These are phyloP conservation scores for Wakefieldia striispora DNA, from an alignment of 768 basidiomycete genomes.

Conservation along the genomic window DNA sequence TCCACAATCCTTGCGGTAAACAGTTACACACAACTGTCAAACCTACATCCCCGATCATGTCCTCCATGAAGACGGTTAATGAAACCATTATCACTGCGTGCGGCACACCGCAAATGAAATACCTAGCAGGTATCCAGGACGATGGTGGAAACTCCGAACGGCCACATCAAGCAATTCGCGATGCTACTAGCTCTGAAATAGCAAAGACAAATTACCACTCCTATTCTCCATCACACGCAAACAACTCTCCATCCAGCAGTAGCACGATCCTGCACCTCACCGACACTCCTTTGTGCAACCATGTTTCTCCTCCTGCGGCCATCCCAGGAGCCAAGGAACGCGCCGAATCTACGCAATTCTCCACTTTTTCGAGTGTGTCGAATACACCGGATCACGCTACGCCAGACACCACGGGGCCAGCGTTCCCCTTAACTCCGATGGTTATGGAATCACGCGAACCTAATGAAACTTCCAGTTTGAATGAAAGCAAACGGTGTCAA, in stretches of 20 bases:
- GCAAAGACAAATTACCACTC: conserved; percentile 3
- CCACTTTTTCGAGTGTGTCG: conserved; percentile 3
- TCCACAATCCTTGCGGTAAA: background rate
- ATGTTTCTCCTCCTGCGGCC: background rate
- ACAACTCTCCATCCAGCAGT: conserved; percentile 6
- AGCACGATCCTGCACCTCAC: conserved; percentile 6
- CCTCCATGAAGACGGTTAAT: background rate
- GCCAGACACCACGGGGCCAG: background rate
- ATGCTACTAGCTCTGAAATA: background rate
- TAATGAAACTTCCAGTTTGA: background rate
- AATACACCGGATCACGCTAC: conserved; percentile 1
- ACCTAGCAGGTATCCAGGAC: background rate
- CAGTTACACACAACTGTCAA: background rate
- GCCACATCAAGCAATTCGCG: background rate
- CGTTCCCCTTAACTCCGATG: conserved; percentile 5
- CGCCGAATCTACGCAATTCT: conserved; percentile 2
- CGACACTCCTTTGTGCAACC: conserved; percentile 2
- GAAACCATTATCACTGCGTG: background rate
- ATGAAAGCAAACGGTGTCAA: conserved; percentile 5
- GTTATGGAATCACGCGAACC: background rate
- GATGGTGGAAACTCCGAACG: conserved; percentile 1
- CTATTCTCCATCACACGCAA: conserved; percentile 1
- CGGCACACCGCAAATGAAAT: background rate
- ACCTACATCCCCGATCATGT: background rate
- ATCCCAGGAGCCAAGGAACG: background rate